Base-by-base conservation (phyloP, 306 rosid genomes). In the Vigna hirtella region DNA sequence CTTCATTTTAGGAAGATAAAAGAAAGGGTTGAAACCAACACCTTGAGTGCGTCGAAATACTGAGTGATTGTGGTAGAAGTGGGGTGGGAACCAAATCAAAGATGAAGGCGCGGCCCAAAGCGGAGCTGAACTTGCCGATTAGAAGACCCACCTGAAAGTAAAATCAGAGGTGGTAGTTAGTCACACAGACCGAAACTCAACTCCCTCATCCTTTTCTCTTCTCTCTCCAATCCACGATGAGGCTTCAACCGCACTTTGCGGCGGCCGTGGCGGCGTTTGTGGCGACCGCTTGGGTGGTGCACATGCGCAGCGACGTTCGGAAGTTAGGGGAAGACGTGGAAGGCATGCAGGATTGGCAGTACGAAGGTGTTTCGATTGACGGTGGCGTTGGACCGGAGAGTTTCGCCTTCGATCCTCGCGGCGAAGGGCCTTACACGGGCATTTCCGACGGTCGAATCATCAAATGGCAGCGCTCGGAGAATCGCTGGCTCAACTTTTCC, bases 351-450 rank as follows among this genome's bases (percentile, higher is more conserved):
- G 34, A 20, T 45, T 64, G 40, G 76, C 47, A 69, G 18, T 59
- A 47, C 72, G 93, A 83, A 73, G 66, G 17, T 26, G 63, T 90
- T 38, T 82, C 81, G 2, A 83, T 90, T 14, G 78, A 80, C 10
- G 80, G 59, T 7, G 87, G 86, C 0, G 55, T 83, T 2, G 96
- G 97, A 42, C 93, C 97, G 1, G 96, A 93, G 76, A 89, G 93
- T 82, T 85, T 82, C 1, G 90, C 90, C 59, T 93, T 93, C 49
- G 93, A 88, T 75, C 65, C 82, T 9, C 2, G 7, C 16, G 93
- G 97, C 7, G 83, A 77, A 0, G 97, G 97, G 3, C 97, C 97
- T 9, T 93, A 90, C 81, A 88, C 89, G 30, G 93, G 97, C 26
- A 61, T 91, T 26, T 93, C 91, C 1, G 93, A 91, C 47, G 94